Base-by-base conservation (phyloP, 1,284 basidiomycete genomes). In the Microbotryomycetes sp. region DNA sequence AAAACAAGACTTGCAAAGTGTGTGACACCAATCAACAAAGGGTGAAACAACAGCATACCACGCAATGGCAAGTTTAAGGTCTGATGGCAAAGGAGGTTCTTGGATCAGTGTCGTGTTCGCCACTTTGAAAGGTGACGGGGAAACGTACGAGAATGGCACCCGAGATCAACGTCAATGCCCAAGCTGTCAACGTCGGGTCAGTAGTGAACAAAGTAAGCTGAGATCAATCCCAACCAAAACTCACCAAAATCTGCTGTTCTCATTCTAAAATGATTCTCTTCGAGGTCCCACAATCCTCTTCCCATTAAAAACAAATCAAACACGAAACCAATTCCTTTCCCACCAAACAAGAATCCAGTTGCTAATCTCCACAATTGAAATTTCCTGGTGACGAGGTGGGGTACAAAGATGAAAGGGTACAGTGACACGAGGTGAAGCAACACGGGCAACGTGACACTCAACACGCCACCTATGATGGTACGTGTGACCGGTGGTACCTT, bases 401-500 rank as follows among this genome's bases (percentile, higher is more conserved):
- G 80, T 16, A 82, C 74, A 71, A 87, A 89, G 0, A 87, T 50
- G 63, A 89, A 64, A 46, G 75, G 79, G 73, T 84, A 83, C 0
- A 79, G 75, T 2, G 80, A 77, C 22, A 88, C 72, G 6, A 89
- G 62, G 15, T 82, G 76, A 65, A 87, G 75, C 62, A 88, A 74
- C 45, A 81, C 78, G 0, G 88, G 82, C 0, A 86, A 32, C 0
- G 89, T 83, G 45, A 90, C 77, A 0, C 76, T 81, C 1, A 86
- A 72, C 3, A 84, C 83, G 1, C 86, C 84, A 12, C 77, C 78
- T 55, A 84, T 80, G 23, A 91, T 74, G 63, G 85, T 83, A 31
- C 89, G 82, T 3, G 91, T 92, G 23, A 93, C 86, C 50, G 88
- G 86, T 0, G 90, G 90, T 3, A 93, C 88, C 77, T 90, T 89